Evolutionary conservation across 768 basidiomycete genomes (phyloP).

Genomic region (Candolleomyces efflorescens): DNA sequence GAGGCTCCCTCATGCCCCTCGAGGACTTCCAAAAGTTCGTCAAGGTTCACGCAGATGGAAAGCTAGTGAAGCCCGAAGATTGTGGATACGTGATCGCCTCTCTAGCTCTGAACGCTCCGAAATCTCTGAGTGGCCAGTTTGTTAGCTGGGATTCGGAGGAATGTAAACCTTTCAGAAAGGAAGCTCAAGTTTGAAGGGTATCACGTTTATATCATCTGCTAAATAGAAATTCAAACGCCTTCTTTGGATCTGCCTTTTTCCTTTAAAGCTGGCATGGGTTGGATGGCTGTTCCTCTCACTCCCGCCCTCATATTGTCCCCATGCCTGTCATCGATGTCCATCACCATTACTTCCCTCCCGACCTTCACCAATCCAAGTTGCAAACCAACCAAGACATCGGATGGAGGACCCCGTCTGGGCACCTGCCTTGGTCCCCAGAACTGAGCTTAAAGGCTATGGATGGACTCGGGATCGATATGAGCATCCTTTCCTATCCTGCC

Average conservation of each 20-base stretch:
- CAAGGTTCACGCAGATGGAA: slow-evolving; percentile 54
- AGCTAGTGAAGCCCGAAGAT: slow-evolving; percentile 70
- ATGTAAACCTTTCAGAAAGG: slow-evolving; percentile 51
- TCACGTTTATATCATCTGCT: neutral
- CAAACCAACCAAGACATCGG: slow-evolving; percentile 42
- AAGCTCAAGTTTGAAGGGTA: slow-evolving; percentile 9
- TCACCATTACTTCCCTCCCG: slow-evolving; percentile 66
- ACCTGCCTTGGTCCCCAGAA: slow-evolving; percentile 61
- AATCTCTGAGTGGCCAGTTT: slow-evolving; percentile 68
- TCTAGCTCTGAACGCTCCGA: slow-evolving; percentile 61
- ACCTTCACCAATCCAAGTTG: slow-evolving; percentile 39
- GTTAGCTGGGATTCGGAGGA: slow-evolving; percentile 76
- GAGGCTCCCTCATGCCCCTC: slow-evolving; percentile 48
- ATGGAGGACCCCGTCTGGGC: slow-evolving; percentile 59
- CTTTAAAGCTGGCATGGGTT: neutral
- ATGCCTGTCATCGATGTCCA: slow-evolving; percentile 59
- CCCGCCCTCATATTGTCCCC: neutral
- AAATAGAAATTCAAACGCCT: neutral
- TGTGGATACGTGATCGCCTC: slow-evolving; percentile 78
- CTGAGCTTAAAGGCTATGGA: slow-evolving; percentile 64
- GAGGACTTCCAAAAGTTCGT: slow-evolving; percentile 56
- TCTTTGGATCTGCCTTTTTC: neutral
- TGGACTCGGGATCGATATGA: slow-evolving; percentile 46
- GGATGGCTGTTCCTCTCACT: neutral
- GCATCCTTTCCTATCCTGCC: slow-evolving; percentile 67